Conservation (phyloP, 73 alveolate genomes). For the Paramecium pentaurelia region DNA sequence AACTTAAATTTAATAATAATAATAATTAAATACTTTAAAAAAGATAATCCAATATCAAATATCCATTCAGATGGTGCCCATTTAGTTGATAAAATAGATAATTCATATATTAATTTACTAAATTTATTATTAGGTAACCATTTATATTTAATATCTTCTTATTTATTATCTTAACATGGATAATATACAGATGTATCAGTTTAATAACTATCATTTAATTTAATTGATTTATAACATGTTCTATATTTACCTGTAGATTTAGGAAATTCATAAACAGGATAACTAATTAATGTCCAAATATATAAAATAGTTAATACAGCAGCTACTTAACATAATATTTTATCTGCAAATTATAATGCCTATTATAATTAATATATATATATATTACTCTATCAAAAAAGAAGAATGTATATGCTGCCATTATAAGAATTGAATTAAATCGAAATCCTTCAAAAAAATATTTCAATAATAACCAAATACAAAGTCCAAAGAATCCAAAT, state of each 20-base stretch:
- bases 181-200: conserved; percentile 3
- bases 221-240: background rate
- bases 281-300: background rate
- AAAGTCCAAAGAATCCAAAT: conserved; percentile 16
- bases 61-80: background rate
- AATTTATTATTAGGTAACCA: background rate
- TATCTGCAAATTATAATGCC: conserved; percentile 21
- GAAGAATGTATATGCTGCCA: conserved; percentile 17
- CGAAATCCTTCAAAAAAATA: background rate
- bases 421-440: background rate
- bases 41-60: background rate
- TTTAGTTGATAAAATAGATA: background rate
- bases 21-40: background rate
- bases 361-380: background rate
- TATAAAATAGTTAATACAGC: background rate
- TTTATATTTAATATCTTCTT: background rate
- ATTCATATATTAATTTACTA: background rate
- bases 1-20: background rate
- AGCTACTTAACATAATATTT: conserved; percentile 9
- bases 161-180: background rate
- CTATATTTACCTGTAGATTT: conserved; percentile 3
- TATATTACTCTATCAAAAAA: background rate
- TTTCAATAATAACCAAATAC: background rate
- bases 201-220: background rate
- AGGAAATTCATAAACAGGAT: conserved; percentile 39